These are phyloP conservation scores for Fusarium keratoplasticum DNA, from an alignment of 2,329 filamentous ascomycete genomes.

Conservation along the genomic window DNA sequence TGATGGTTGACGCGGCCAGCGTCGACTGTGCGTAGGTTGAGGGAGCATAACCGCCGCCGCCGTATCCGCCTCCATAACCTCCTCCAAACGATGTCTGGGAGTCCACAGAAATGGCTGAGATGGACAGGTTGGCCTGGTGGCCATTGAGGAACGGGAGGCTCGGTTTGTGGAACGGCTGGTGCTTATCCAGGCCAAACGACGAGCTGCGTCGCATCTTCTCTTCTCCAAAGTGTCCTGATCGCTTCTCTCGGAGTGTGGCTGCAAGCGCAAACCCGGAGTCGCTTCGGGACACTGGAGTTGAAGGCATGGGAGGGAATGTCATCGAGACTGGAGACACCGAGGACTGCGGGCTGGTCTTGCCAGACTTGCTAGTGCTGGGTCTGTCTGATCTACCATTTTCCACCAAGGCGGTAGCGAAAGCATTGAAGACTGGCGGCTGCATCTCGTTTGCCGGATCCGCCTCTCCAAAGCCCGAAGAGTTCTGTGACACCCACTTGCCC, in stretches of 20 bases:
- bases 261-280: conserved; percentile 92
- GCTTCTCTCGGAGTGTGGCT: conserved; percentile 89
- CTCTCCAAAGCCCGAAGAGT: conserved; percentile 87
- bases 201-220: conserved; percentile 86
- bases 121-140: conserved; percentile 69
- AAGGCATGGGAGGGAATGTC: conserved; percentile 80
- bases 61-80: conserved; percentile 60
- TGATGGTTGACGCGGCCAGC: conserved; percentile 84
- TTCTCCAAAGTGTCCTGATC: conserved; percentile 90
- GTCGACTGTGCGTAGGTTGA: conserved; percentile 90
- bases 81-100: conserved; percentile 75
- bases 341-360: conserved; percentile 70
- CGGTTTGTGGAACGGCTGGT: conserved; percentile 74
- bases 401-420: conserved; percentile 81
- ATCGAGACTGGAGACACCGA: conserved; percentile 82
- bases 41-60: conserved; percentile 73
- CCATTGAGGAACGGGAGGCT: conserved; percentile 80
- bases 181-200: conserved; percentile 86
- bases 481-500: conserved; percentile 88
- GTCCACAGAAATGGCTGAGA: conserved; percentile 70
- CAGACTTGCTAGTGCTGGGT: conserved; percentile 79
- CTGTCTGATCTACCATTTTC: conserved; percentile 77
- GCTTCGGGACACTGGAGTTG: conserved; percentile 84
- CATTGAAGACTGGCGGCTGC: conserved; percentile 85
- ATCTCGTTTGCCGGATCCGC: conserved; percentile 63